Evolutionary conservation across 1,139 yeast genomes (phyloP).

Genomic region (Candida pseudoviswanathii): DNA sequence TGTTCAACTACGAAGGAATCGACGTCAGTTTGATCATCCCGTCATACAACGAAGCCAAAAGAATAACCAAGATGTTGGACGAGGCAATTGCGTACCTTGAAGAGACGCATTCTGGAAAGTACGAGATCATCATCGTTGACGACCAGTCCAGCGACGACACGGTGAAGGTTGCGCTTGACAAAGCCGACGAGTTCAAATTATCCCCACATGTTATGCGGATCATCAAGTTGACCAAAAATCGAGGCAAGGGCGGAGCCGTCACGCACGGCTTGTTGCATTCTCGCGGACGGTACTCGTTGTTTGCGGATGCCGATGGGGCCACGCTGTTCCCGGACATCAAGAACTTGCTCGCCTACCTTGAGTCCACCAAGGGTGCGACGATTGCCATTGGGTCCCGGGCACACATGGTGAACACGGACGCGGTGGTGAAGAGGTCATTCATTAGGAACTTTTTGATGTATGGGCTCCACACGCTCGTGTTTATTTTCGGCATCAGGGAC

Average conservation of each 20-base stretch:
- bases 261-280: constrained; percentile 85
- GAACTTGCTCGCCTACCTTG: constrained; percentile 51
- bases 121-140: constrained; percentile 85
- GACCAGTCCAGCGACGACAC: constrained; percentile 92
- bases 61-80: constrained; percentile 74
- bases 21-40: constrained; percentile 82
- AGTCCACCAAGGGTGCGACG: constrained; percentile 38
- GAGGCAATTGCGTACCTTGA: constrained; percentile 69
- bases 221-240: constrained; percentile 64
- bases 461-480: constrained; percentile 85
- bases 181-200: constrained; percentile 57
- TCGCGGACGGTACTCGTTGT: constrained; percentile 72
- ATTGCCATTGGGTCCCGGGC: constrained; percentile 93
- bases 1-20: constrained; percentile 32
- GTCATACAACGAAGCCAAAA: constrained; percentile 80
- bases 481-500: constrained; percentile 81
- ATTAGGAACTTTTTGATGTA: constrained; percentile 91
- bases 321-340: constrained; percentile 73
- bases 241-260: constrained; percentile 99
- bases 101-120: constrained; percentile 32
- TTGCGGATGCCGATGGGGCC: constrained; percentile 99
- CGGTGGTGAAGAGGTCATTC: constrained; percentile 89
- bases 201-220: constrained; percentile 68
- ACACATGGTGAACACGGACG: constrained; percentile 94
- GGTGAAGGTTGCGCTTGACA: constrained; percentile 63